Evolutionary conservation across 2,329 filamentous ascomycete species (phyloP), one percentile per base, ranked within the genome.

Genomic region (Penicillium sp.): DNA sequence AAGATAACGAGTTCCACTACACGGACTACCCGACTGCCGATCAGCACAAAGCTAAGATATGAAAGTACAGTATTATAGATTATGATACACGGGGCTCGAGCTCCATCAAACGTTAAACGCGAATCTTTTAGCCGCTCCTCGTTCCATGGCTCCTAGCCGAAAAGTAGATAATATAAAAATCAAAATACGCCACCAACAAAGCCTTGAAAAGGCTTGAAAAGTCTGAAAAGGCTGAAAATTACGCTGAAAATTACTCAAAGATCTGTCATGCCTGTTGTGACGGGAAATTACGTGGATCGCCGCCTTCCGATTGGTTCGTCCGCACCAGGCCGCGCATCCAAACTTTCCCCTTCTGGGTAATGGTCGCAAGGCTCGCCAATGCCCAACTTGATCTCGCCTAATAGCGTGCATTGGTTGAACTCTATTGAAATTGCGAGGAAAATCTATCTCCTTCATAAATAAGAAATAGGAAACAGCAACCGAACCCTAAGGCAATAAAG

Each of bases 1-100:
- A 74, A 57, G 68, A 72, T 43, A 74, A 70, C 48, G 58, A 55
- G 14, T 61, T 68, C 49, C 66, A 65, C 33, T 74, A 73, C 57
- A 65, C 61, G 6, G 71, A 73, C 55, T 74, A 73, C 46, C 55
- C 56, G 21, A 57, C 62, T 19, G 61, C 59, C 11, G 45, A 52
- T 39, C 48, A 57, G 37, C 49, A 57, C 46, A 48, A 31, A 27
- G 37, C 42, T 49, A 53, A 49, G 19, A 46, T 19, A 47, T n/a
- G 31, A 43, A 48, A 9, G 54, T 42, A 33, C 14, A 29, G 39
- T 16, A 54, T 49, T 43, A 56, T 24, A 42, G 21, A 50, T 50
- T 24, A 42, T 26, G 21, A 50, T 39, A 39, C 6, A 50, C 31
- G 33, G 13, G n/a, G 16, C n/a, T 39, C 19, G 19, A 39, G 35